Evolutionary conservation across 306 rosid species (phyloP), one percentile per base, ranked within the genome.

Genomic region (Vigna angularis): DNA sequence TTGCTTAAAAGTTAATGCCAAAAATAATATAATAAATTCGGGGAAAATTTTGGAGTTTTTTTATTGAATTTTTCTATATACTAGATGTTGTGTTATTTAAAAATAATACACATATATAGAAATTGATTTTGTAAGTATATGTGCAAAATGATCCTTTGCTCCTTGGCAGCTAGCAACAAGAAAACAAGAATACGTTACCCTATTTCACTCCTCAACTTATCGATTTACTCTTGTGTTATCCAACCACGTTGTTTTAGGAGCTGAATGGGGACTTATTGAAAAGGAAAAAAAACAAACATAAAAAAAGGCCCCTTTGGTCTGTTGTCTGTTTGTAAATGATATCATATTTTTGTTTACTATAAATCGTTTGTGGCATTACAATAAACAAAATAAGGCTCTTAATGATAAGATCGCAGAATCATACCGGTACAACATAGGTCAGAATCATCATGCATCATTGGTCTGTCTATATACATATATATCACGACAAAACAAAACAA

Each of bases 291-390:
- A 66, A 42, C 17, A 30, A 32, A 66, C 36, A 42, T 17, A 6
- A 6, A 66, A 66, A 66, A 66, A 12, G 3, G 44, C 20, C 56
- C 7, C 47, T 45, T 26, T 45, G 0, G 22, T 45, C 8, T 36
- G 3, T 47, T 68, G 57, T 68, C 57, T 18, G 55, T 44, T 67
- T 67, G 38, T 22, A 22, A 22, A 44, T 22, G 72, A 45, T 64
- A n/a, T 64, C 11, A 20, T 20, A 11, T 45, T 44, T 20, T 66
- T 11, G 12, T 47, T 68, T 24, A 24, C 3, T 7, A 47, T 7
- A 45, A 67, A 24, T 12, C 1, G 38, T 14, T 15, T 68, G 9
- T 7, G 56, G 13, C 7, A 24, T 47, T 68, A 45, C 42, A 47
- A 62, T 14, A 32, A 62, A 28, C 66, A 67, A 67, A 67, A 30